These are phyloP conservation scores for Picea abies DNA, from an alignment of 83 land plant species.

Conservation along the genomic window DNA sequence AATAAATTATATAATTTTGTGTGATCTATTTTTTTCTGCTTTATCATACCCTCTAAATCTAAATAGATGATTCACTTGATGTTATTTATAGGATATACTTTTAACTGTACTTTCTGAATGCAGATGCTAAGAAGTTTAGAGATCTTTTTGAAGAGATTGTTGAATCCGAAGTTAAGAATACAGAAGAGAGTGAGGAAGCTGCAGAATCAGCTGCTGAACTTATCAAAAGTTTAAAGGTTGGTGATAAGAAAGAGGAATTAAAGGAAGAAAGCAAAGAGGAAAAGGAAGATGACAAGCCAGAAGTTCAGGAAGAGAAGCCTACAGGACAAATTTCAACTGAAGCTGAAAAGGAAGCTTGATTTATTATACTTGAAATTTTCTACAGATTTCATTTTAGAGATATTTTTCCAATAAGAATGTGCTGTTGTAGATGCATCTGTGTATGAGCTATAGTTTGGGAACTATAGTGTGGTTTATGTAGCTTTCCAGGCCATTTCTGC, in stretches of 20 bases:
- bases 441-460: neutral
- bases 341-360: neutral
- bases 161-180: constrained; percentile 35
- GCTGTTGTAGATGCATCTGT: neutral
- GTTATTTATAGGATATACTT: neutral
- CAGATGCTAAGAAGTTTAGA: constrained; percentile 83
- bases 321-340: neutral
- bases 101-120: neutral
- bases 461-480: neutral
- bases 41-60: neutral
- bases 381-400: neutral
- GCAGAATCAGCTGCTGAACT: constrained; percentile 35
- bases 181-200: constrained; percentile 19
- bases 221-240: constrained; percentile 25
- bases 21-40: neutral
- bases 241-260: constrained; percentile 9
- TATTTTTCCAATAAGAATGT: neutral
- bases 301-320: neutral
- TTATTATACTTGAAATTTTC: neutral
- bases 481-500: neutral
- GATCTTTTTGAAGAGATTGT: constrained; percentile 54
- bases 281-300: neutral
- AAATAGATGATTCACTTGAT: neutral
- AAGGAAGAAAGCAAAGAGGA: constrained; percentile 9
- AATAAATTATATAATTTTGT: neutral